Conservation (phyloP, 495 filamentous ascomycete genomes). For the Opeltia flavorubescens region DNA sequence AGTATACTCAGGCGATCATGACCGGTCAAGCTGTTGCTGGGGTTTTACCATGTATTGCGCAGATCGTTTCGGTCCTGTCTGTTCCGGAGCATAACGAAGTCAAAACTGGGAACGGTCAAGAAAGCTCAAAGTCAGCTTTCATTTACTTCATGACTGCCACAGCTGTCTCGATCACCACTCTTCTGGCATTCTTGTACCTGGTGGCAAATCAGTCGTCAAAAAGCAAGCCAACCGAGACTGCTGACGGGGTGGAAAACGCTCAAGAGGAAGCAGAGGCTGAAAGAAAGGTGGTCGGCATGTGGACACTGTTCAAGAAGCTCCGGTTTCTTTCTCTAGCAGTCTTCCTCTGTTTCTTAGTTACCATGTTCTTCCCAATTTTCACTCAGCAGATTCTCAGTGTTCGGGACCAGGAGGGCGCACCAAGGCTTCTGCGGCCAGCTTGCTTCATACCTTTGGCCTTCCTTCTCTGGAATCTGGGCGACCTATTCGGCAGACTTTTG, state of each 20-base stretch:
- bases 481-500: conserved; percentile 61
- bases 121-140: conserved; percentile 59
- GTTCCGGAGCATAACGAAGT: conserved; percentile 30
- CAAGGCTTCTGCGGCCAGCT: conserved; percentile 50
- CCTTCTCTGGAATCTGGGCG: conserved; percentile 87
- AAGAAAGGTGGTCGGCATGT: conserved; percentile 45
- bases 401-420: conserved; percentile 28
- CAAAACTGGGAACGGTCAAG: conserved; percentile 13
- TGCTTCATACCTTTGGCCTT: conserved; percentile 85
- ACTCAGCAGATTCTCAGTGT: conserved; percentile 71
- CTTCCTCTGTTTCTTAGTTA: conserved; percentile 63
- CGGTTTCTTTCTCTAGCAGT: conserved; percentile 55
- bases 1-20: conserved; percentile 96
- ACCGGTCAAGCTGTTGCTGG: conserved; percentile 84
- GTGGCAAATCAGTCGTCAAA: conserved; percentile 34
- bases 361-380: conserved; percentile 93
- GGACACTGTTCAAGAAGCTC: conserved; percentile 56
- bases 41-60: conserved; percentile 76
- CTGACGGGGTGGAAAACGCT: conserved; percentile 24
- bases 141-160: conserved; percentile 87
- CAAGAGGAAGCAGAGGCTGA: conserved; percentile 20
- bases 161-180: conserved; percentile 37
- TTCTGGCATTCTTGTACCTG: conserved; percentile 50
- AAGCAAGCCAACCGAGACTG: conserved; percentile 14
- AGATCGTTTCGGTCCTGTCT: conserved; percentile 65